Evolutionary conservation across 208 protist species (phyloP), one percentile per base, ranked within the genome.

Genomic region (Balamuthia mandrillaris): DNA sequence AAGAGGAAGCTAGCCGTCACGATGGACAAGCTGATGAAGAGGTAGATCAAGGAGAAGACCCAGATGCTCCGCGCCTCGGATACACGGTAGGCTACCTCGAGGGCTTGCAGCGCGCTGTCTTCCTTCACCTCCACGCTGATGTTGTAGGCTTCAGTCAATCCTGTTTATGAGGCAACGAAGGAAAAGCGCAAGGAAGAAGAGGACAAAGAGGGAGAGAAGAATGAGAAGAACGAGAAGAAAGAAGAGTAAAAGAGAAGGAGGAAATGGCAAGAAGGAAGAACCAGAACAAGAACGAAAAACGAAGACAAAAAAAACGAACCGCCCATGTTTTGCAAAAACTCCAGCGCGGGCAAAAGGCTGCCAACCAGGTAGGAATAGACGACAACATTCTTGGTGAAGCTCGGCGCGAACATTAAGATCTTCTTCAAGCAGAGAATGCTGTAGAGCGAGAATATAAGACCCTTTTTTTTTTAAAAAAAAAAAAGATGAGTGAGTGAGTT

Each of bases 391-490:
- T 77, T 77, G n/a, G 68, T 47, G 27, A 77, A 12, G 1, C 68
- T 47, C n/a, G 68, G 68, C 4, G 68, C 49, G 68, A 58, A 29
- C 68, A 58, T 77, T 41, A 77, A 77, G 1, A 77, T 77, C 68
- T 72, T 77, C 68, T 77, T 77, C 39, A 77, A 12, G 42, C 68
- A 77, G 44, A 77, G 21, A 16, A 77, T 27, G 27, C 42, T 54
- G 68, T 77, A 77, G 42, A 77, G 68, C 42, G 68, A 41, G 41
- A 77, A 77, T 7, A 77, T 5, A 29, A 77, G 68, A 14, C 68
- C 68, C 68, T 77, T 35, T 51, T 14, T 16, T 4, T 16, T 6
- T 29, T 31, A 77, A 47, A 5, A 49, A 10, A 5, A 6, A 44
- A 77, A 54, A 35, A 54, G n/a, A 33, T 56, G 10, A 77, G 68